Evolutionary conservation across 176 grass and related monocot genomes (phyloP).

Genomic region (Triticum monococcum): DNA sequence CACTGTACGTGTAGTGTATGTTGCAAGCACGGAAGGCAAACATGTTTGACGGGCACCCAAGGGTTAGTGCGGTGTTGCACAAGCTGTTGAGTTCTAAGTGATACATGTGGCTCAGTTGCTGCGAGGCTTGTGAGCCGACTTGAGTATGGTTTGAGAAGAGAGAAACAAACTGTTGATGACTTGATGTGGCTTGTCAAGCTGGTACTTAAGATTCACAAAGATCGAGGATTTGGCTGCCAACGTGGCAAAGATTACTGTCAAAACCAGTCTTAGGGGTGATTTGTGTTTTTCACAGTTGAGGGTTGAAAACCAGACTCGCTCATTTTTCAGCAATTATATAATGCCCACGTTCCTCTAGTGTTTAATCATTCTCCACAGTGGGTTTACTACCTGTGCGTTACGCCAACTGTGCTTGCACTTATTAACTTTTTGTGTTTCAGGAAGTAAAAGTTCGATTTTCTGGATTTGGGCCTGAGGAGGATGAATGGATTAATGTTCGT

Average conservation of each 20-base stretch:
- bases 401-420: neutral
- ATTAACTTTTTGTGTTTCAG: constrained; percentile 31
- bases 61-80: neutral
- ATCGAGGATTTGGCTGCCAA: neutral
- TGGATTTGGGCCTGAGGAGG: constrained; percentile 79
- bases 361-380: neutral
- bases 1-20: neutral
- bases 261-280: neutral
- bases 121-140: neutral
- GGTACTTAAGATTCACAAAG: neutral
- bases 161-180: neutral
- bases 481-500: constrained; percentile 87
- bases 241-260: neutral
- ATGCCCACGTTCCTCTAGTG: too few relatives aligned
- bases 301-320: neutral
- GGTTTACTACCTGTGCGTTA: neutral
- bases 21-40: neutral
- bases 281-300: neutral
- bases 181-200: neutral
- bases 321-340: too few relatives aligned
- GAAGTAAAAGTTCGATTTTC: constrained; percentile 80
- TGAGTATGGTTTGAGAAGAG: neutral
- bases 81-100: neutral
- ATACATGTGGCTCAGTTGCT: neutral
- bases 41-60: neutral